Base-by-base conservation (phyloP, 345 rosid genomes). In the Carallia pectinifolia region DNA sequence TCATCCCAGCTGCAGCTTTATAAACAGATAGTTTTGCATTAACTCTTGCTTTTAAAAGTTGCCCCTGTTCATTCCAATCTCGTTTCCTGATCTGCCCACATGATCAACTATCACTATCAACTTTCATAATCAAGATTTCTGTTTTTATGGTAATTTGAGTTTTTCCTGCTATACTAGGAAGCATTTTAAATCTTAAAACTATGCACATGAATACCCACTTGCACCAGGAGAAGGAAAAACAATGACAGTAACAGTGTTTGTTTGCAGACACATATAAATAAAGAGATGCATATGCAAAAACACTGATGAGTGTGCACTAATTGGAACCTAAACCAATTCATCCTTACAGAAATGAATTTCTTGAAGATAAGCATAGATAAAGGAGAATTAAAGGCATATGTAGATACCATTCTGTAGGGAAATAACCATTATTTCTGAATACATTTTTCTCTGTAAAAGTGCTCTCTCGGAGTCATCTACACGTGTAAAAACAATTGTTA, bases 21-120 rank as follows among this genome's bases (percentile, higher is more conserved):
- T 90, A 96, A 77, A 90, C 90, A 44, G 90, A 85, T 55, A 96
- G 82, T 75, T 92, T 92, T 63, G 91, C 87, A 62, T 81, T 88
- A 72, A 90, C 83, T 85, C 96, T 89, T 79, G 89, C 76, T 81
- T 96, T 92, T 78, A 92, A 76, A 76, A 76, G 84, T 34, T 84
- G 83, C 62, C 98, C 99, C 66, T 89, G 98, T 65, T 89, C 98
- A 64, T 74, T 88, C 98, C 97, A 92, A 64, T 92, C 98, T 76
- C 92, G 90, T 79, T 89, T 96, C 89, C 94, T 84, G 81, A 88
- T 85, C 99, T 96, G 91, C 56, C 68, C 73, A 82, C 37, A 76
- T 16, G 61, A 59, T 48, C 74, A 73, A 18, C 27, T 71, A 67
- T 58, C 58, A 48, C 18, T 31, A 72, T 38, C 55, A 75, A 44